Conservation (phyloP, 257 asterid species). For the Penstemon newberryi region DNA sequence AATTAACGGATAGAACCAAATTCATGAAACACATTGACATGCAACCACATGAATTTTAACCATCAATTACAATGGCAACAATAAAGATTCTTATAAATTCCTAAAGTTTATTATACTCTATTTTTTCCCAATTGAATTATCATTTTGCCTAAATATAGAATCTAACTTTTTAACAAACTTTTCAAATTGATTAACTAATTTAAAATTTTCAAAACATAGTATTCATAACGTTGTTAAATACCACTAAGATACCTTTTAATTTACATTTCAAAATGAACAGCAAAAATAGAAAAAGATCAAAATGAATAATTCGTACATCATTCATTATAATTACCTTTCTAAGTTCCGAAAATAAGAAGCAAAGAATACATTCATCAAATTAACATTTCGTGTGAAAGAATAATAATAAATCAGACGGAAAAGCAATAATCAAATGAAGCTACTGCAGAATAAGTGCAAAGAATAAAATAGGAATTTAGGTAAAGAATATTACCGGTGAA, state of each 20-base stretch:
- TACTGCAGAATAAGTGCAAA: conserved; percentile 11
- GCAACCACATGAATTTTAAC: neutral
- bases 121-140: too few relatives aligned
- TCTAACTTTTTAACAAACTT: neutral
- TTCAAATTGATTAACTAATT: neutral
- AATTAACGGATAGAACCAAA: neutral
- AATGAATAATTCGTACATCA: neutral
- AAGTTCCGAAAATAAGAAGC: neutral
- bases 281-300: too few relatives aligned
- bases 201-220: neutral
- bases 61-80: neutral
- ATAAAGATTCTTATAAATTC: neutral
- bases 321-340: neutral
- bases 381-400: neutral
- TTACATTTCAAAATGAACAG: neutral
- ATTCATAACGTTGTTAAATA: neutral
- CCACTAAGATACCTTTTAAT: neutral
- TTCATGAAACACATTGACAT: neutral
- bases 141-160: neutral
- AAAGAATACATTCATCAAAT: neutral
- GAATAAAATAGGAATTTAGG: conserved; percentile 16
- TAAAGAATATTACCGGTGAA: conserved; percentile 28
- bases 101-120: too few relatives aligned
- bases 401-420: neutral
- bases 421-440: neutral